These are phyloP conservation scores for Lactarius hatsudake DNA, from an alignment of 768 basidiomycete genomes.

Conservation along the genomic window DNA sequence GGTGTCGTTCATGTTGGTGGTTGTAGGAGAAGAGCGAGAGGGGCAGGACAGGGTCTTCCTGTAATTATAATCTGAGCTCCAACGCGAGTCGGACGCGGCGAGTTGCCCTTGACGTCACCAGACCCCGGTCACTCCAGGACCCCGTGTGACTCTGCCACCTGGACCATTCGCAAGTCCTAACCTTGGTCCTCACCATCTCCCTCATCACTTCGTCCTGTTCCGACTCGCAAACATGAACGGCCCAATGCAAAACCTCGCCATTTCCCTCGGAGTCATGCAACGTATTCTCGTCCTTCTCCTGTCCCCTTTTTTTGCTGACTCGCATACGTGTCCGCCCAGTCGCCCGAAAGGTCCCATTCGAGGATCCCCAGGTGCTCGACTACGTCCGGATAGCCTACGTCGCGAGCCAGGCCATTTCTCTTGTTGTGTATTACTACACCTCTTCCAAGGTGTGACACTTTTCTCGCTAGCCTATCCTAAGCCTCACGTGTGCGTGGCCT, in stretches of 20 bases:
- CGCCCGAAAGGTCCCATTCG: slow-evolving; percentile 87
- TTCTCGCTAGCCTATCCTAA: not conserved
- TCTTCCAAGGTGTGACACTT: slow-evolving; percentile 59
- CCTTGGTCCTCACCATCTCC: not conserved
- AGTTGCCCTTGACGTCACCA: not conserved
- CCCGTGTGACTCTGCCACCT: not conserved
- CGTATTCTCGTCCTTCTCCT: slow-evolving; percentile 38
- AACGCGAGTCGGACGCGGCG: not conserved
- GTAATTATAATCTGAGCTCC: not conserved
- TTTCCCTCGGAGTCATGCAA: slow-evolving; percentile 95
- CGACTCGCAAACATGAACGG: slow-evolving; percentile 20
- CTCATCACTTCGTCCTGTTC: not conserved
- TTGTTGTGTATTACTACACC: slow-evolving; percentile 78
- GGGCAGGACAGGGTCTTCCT: not conserved
- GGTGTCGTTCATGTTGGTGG: slow-evolving; percentile 41
- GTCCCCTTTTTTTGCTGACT: not conserved
- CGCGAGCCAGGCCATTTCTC: slow-evolving; percentile 62
- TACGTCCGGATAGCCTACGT: slow-evolving; percentile 87
- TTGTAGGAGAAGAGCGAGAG: not conserved
- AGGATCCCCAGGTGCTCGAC: slow-evolving; percentile 76
- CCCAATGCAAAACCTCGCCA: slow-evolving; percentile 57
- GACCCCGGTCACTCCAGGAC: not conserved
- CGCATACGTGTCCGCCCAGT: slow-evolving; percentile 45
- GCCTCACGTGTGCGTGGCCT: slow-evolving; percentile 21
- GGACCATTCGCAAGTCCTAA: not conserved